These are phyloP conservation scores for Alternaria sp. DNA, from an alignment of 2,329 filamentous ascomycete genomes.

Conservation along the genomic window DNA sequence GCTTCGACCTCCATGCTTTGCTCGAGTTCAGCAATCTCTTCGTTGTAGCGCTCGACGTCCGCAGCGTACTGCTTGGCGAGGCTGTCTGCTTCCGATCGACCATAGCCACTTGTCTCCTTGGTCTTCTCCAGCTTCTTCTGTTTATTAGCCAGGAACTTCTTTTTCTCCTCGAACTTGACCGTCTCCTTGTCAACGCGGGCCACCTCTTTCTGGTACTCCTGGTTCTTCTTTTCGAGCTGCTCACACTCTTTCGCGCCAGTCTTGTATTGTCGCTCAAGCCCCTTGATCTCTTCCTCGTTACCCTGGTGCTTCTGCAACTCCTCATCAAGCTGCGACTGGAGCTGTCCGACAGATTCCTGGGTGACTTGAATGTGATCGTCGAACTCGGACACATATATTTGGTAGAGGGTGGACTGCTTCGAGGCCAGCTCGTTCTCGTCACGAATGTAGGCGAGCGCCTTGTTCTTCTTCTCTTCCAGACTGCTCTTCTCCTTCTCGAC, in stretches of 20 bases:
- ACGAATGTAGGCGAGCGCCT: conserved; percentile 83
- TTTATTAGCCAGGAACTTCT: conserved; percentile 89
- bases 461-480: conserved; percentile 95
- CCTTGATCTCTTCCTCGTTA: conserved; percentile 87
- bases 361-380: conserved; percentile 87
- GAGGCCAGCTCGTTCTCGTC: conserved; percentile 91
- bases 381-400: conserved; percentile 88
- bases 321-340: conserved; percentile 82
- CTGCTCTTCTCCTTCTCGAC: conserved; percentile 96
- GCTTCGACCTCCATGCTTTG: conserved; percentile 79
- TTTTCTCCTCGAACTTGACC: conserved; percentile 97
- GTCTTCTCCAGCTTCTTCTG: conserved; percentile 94
- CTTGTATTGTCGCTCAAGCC: conserved; percentile 83
- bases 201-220: conserved; percentile 82
- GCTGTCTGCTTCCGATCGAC: conserved; percentile 74
- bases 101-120: conserved; percentile 76
- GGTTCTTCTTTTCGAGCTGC: conserved; percentile 78
- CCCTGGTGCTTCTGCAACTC: conserved; percentile 93
- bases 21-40: conserved; percentile 80
- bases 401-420: conserved; percentile 91
- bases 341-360: conserved; percentile 86
- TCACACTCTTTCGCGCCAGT: conserved; percentile 84
- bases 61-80: conserved; percentile 77
- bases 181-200: conserved; percentile 94
- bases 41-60: conserved; percentile 77